These are phyloP conservation scores for Camelina hispida DNA, from an alignment of 345 rosid species.

Conservation along the genomic window DNA sequence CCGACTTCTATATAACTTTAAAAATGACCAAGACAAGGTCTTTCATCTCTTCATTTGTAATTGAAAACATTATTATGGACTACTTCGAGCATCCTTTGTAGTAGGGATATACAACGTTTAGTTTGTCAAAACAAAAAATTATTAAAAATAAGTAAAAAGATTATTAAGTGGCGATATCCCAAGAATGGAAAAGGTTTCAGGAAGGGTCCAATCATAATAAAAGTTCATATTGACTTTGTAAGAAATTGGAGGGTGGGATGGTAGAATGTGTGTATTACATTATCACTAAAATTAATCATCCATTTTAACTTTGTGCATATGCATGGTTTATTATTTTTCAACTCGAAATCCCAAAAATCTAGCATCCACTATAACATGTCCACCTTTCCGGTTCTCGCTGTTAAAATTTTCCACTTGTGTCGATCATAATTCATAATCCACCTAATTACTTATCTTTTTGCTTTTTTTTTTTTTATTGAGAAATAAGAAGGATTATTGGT, in stretches of 20 bases:
- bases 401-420: conserved; percentile 5
- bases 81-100: too few relatives aligned
- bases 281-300: background rate
- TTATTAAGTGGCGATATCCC: background rate
- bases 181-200: background rate
- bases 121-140: too few relatives aligned
- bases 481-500: background rate
- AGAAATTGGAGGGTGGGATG: background rate
- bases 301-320: conserved; percentile 3
- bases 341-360: conserved; percentile 43
- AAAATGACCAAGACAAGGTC: too few relatives aligned
- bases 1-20: too few relatives aligned
- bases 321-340: conserved; percentile 26
- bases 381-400: background rate
- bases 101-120: too few relatives aligned
- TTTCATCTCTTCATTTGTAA: too few relatives aligned
- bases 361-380: conserved; percentile 41
- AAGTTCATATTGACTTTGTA: background rate
- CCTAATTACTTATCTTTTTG: background rate
- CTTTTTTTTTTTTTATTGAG: background rate
- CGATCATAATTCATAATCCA: background rate
- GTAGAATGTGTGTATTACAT: background rate
- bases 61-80: too few relatives aligned
- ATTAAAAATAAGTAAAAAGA: too few relatives aligned
- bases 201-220: conserved; percentile 13